A percentile compares a stretch with the other conserved stretches of the same genome.
Evolutionary conservation across 257 asterid genomes (phyloP).

Genomic region (Solanum gandarillasii): DNA sequence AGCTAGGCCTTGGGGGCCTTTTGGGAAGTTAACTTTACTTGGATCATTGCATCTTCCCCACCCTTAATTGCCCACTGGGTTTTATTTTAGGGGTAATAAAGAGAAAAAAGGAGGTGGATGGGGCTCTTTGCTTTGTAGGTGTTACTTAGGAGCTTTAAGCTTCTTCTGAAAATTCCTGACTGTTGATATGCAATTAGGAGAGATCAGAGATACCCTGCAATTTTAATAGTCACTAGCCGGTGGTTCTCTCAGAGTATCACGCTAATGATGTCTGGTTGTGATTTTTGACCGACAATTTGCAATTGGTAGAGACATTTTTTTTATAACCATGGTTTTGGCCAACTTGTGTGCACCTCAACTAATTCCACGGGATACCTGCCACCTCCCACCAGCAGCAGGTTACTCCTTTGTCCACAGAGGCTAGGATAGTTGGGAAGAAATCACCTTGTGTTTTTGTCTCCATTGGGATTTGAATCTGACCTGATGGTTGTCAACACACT

Average conservation of each 20-base stretch:
- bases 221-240: neutral
- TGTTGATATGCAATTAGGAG: neutral
- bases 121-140: neutral
- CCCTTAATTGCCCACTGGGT: neutral
- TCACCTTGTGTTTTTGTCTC: neutral
- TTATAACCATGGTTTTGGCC: neutral
- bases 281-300: neutral
- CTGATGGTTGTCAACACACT: neutral
- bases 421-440: neutral
- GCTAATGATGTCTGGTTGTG: neutral
- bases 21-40: neutral
- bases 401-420: neutral
- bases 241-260: neutral
- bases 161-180: neutral
- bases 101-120: neutral
- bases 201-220: neutral
- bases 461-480: neutral
- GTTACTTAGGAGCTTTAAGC: neutral
- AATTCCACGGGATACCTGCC: neutral
- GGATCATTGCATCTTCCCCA: neutral
- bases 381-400: neutral
- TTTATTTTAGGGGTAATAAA: neutral
- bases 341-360: neutral
- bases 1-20: neutral
- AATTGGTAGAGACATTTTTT: too few species aligned